These are phyloP conservation scores for Colletotrichum sp. DNA, from an alignment of 2,329 filamentous ascomycete genomes.

Conservation along the genomic window DNA sequence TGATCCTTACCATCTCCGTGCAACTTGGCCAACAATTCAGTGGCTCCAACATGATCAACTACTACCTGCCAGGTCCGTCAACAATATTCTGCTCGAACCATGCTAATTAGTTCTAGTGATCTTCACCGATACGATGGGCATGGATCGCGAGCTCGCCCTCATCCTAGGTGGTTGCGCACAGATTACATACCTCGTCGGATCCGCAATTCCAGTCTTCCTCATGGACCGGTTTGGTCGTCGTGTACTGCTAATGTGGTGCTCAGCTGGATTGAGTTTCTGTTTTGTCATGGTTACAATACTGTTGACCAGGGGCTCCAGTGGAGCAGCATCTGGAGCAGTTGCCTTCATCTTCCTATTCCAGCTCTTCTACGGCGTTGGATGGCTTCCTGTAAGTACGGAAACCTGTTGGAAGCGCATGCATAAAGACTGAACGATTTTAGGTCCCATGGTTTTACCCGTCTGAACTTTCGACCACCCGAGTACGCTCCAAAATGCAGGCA, in stretches of 20 bases:
- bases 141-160: constrained; percentile 46
- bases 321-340: constrained; percentile 42
- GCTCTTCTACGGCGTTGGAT: neutral
- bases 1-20: constrained; percentile 28
- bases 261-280: constrained; percentile 43
- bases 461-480: neutral
- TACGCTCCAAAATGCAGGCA: neutral
- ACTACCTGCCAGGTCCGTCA: constrained; percentile 31
- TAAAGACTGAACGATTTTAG: neutral
- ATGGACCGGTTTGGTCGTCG: constrained; percentile 47
- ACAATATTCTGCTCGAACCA: constrained; percentile 22
- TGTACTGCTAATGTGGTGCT: constrained; percentile 41
- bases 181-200: constrained; percentile 42
- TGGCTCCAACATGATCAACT: constrained; percentile 30
- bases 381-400: neutral
- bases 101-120: neutral
- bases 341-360: constrained; percentile 51
- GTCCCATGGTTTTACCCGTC: neutral
- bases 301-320: constrained; percentile 33
- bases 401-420: neutral
- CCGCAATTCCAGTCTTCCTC: constrained; percentile 42
- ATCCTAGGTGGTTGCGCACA: constrained; percentile 53
- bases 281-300: constrained; percentile 44
- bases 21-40: constrained; percentile 32
- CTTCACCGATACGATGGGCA: too few species aligned